Percentiles rank a stretch among this genome's conserved stretches.
Conservation (phyloP, 2,329 filamentous ascomycete genomes). For the Alternaria hordeiaustralica region DNA sequence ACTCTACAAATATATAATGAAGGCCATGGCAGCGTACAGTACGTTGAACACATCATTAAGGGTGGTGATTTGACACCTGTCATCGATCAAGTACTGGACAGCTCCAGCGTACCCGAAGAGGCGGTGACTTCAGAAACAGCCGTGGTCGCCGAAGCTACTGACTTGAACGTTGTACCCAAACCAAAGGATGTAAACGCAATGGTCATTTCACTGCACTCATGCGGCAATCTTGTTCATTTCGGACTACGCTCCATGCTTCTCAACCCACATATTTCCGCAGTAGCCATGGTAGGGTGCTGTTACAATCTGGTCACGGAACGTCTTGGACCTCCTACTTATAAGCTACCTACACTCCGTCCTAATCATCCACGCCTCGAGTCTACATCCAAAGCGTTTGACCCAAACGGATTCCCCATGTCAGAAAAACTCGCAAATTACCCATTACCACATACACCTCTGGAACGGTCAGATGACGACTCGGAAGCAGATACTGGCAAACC, state of each 20-base stretch:
- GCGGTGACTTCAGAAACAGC: constrained; percentile 33
- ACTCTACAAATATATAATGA: constrained; percentile 57
- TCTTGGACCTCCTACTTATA: constrained; percentile 84
- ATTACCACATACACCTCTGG: constrained; percentile 25
- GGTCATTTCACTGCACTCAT: constrained; percentile 95
- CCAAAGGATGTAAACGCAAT: constrained; percentile 63
- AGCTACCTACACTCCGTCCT: constrained; percentile 78
- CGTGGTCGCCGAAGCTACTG: constrained; percentile 27
- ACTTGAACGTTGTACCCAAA: constrained; percentile 39
- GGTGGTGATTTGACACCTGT: constrained; percentile 75
- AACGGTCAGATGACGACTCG: neutral
- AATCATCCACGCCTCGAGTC: constrained; percentile 71
- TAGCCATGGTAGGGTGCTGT: constrained; percentile 96
- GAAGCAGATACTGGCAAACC: constrained; percentile 14
- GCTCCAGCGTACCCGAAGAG: constrained; percentile 36
- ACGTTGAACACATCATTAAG: constrained; percentile 76
- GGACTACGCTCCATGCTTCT: constrained; percentile 84
- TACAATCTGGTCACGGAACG: constrained; percentile 96
- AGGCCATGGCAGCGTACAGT: constrained; percentile 75
- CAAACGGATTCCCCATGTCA: constrained; percentile 94
- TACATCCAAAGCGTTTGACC: constrained; percentile 77
- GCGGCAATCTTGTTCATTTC: constrained; percentile 95
- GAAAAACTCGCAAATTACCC: constrained; percentile 65
- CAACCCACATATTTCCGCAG: constrained; percentile 84
- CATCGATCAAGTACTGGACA: constrained; percentile 65